A percentile compares a stretch with the other conserved stretches of the same genome.
These are phyloP conservation scores for Akebia trifoliata DNA, from an alignment of 164 flowering plant species.

Conservation along the genomic window DNA sequence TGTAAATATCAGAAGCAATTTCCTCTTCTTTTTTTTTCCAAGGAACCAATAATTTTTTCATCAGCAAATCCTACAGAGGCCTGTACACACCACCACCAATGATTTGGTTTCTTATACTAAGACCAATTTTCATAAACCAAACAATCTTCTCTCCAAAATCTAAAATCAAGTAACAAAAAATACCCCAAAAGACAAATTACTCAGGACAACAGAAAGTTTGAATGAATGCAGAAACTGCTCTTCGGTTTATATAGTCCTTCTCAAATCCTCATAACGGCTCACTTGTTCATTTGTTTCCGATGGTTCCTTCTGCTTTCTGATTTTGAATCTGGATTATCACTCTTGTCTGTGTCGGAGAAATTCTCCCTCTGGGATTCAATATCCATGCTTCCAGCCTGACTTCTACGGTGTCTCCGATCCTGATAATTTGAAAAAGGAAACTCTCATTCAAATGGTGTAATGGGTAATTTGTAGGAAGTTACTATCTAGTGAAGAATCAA, in stretches of 20 bases:
- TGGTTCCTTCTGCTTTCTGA: conserved; percentile 43
- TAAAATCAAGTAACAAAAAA: conserved; percentile 4
- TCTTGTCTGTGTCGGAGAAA: conserved; percentile 77
- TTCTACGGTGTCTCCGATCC: conserved; percentile 77
- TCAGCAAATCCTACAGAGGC: conserved; percentile 6
- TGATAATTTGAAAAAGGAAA: conserved; percentile 15
- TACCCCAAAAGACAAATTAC: not conserved
- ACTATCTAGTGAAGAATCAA: too few species aligned
- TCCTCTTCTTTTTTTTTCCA: not conserved
- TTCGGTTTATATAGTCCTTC: conserved; percentile 4
- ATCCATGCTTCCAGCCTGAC: conserved; percentile 57
- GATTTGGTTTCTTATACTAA: conserved; percentile 5
- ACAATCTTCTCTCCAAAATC: conserved; percentile 13
- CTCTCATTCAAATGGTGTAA: not conserved
- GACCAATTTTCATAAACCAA: conserved; percentile 10
- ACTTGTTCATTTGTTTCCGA: conserved; percentile 1
- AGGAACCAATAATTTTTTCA: conserved; percentile 1
- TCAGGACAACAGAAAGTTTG: conserved; percentile 16
- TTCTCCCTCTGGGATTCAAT: conserved; percentile 61
- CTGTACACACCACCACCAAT: conserved; percentile 20
- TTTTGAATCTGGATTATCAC: conserved; percentile 63
- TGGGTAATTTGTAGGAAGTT: not conserved
- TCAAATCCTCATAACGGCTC: conserved; percentile 2
- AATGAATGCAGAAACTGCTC: conserved; percentile 18
- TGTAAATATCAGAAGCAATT: conserved; percentile 5